Conservation (phyloP, 1,284 basidiomycete genomes). For the Phellopilus nigrolimitatus region DNA sequence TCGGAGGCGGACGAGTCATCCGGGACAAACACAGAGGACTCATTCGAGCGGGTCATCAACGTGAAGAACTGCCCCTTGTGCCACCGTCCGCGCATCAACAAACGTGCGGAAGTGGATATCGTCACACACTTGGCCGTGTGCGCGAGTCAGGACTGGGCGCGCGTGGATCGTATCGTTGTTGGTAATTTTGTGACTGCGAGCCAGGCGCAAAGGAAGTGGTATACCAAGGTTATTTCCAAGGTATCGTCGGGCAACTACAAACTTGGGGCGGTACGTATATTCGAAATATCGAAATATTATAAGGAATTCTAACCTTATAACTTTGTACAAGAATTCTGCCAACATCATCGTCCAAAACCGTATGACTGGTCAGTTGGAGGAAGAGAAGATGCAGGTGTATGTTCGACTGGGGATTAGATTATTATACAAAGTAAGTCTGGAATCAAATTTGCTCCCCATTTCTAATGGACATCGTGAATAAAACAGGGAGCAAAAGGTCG, state of each 20-base stretch:
- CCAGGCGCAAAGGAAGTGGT: conserved; percentile 97
- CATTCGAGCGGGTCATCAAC: conserved; percentile 90
- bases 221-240: conserved; percentile 85
- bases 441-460: not conserved
- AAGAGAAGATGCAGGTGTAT: conserved; percentile 98
- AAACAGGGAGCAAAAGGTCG: conserved; percentile 72
- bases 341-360: conserved; percentile 97
- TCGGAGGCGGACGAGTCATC: conserved; percentile 23
- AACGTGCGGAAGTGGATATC: conserved; percentile 90
- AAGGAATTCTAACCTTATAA: not conserved
- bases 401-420: conserved; percentile 89
- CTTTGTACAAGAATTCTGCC: conserved; percentile 70
- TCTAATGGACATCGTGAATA: conserved; percentile 4
- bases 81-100: conserved; percentile 79
- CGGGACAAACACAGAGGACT: conserved; percentile 33
- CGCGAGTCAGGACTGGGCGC: conserved; percentile 87
- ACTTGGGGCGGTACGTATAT: conserved; percentile 73
- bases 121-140: conserved; percentile 92
- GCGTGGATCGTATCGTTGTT: conserved; percentile 84
- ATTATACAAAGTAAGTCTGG: conserved; percentile 76
- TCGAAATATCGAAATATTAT: conserved; percentile 15
- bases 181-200: conserved; percentile 94
- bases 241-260: conserved; percentile 84
- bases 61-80: conserved; percentile 93
- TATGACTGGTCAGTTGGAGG: conserved; percentile 85